phyloP scores from a whole-genome alignment of 768 basidiomycete genomes.

The Pisolithus marmoratus region DNA sequence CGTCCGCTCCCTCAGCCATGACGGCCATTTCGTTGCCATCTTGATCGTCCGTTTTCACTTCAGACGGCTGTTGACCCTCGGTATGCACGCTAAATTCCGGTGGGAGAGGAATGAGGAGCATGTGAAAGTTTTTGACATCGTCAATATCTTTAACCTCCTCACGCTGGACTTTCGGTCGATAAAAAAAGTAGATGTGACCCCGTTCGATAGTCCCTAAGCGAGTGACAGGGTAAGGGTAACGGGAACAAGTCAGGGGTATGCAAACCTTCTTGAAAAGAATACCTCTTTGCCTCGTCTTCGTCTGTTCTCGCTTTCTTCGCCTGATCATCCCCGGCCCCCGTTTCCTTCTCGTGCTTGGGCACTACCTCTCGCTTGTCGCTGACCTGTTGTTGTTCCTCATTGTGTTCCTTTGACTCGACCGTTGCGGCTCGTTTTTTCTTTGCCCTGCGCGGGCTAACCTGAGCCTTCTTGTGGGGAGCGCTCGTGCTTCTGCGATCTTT shows the following conservation, averaged over 20 bases:
- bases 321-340: conserved; percentile 1
- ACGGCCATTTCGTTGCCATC: conserved; percentile 35
- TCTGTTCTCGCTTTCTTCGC: conserved; percentile 13
- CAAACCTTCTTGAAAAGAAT: conserved; percentile 8
- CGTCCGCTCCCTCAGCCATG: conserved; percentile 41
- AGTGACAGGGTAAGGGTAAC: not conserved
- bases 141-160: conserved; percentile 51
- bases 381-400: conserved; percentile 26
- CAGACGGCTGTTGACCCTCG: conserved; percentile 9
- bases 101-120: conserved; percentile 53
- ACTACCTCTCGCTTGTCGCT: conserved; percentile 17
- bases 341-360: conserved; percentile 9
- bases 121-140: conserved; percentile 53
- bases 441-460: not conserved
- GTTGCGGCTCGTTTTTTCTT: conserved; percentile 23
- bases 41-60: conserved; percentile 21
- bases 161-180: conserved; percentile 49
- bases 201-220: conserved; percentile 50
- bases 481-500: not conserved
- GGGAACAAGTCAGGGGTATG: not conserved
- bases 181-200: conserved; percentile 62
- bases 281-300: conserved; percentile 14
- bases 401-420: conserved; percentile 8
- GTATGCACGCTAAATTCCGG: conserved; percentile 34
- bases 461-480: not conserved